Evolutionary conservation across 345 rosid species (phyloP).

Genomic region (Anacardium occidentale): DNA sequence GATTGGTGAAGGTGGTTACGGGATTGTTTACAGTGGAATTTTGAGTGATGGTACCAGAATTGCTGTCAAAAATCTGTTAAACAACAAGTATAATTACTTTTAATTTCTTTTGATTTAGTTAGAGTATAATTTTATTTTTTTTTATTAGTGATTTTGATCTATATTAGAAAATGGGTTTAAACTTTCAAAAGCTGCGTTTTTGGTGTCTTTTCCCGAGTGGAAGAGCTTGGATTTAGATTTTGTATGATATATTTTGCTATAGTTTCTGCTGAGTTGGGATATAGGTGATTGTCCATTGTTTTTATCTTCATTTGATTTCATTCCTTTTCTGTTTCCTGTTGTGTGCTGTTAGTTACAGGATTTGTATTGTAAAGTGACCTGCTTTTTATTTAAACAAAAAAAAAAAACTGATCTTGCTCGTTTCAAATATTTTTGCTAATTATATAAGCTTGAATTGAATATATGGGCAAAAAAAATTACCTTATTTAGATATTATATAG

Average conservation of each 20-base stretch:
- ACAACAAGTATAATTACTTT: conserved; percentile 61
- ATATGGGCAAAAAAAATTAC: neutral
- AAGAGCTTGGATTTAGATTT: neutral
- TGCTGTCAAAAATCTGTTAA: conserved; percentile 88
- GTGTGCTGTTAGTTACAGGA: conserved; percentile 23
- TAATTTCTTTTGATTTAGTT: neutral
- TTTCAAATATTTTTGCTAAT: neutral
- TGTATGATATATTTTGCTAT: neutral
- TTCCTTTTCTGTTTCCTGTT: conserved; percentile 10
- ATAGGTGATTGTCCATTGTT: neutral
- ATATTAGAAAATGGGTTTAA: neutral
- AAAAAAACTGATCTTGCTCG: neutral
- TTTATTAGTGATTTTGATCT: neutral
- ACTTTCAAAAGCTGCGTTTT: neutral
- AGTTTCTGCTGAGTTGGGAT: neutral
- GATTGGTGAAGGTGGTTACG: conserved; percentile 97
- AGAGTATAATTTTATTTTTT: neutral
- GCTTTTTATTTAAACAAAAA: conserved; percentile 14
- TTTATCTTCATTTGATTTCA: neutral
- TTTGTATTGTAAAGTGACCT: conserved; percentile 26
- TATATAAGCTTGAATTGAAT: conserved; percentile 10
- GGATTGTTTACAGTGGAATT: conserved; percentile 83
- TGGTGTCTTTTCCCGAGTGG: neutral
- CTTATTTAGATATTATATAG: neutral
- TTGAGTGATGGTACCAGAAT: conserved; percentile 73